Base-by-base conservation (phyloP, 371 early-diverging fungal species). In the Capillidium rhysosporum region DNA sequence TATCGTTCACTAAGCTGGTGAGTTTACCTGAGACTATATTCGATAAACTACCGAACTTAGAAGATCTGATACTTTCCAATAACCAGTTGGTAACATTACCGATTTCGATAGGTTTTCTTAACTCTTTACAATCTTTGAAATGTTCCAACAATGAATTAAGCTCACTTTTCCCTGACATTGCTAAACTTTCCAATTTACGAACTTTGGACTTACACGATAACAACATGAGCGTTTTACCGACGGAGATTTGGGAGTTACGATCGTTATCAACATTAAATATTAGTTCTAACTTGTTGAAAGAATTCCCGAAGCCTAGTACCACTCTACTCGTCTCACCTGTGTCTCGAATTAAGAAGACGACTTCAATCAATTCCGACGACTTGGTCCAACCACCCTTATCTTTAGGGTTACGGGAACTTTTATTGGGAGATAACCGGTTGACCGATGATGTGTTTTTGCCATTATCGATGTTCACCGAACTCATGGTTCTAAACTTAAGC, bases 361-460 rank as follows among this genome's bases (percentile, higher is more conserved):
- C 24, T 31, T 40, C 40, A 2, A 16, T 14, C n/a, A 52, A 34
- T 1, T 56, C 73, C 66, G 5, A 52, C n/a, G 52, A 52, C 5
- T 40, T 40, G 1, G 21, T 31, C 18, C 18, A n/a, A 3, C 72
- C 84, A 0, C 83, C 86, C 1, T 69, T 87, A 14, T 68, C 77
- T 0, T 57, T 65, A 0, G 71, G 79, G 0, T 60, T 92, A 7
- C 67, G 67, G 18, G 63, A 64, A 24, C 68, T 92, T 14, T 77
- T 70, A 23, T 60, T 92, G 31, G 86, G 82, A 14, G 89, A 88
- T 60, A 92, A 91, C 61, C 67, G 76, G 20, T 65, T 92, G 21
- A 81, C 79, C n/a, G 87, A 92, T 52, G 91, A 87, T 24, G 68
- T 89, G 14, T 84, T 85, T 69, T 69, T 74, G 16, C 75, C 83